A percentile compares a stretch with the other conserved stretches of the same genome.
Conservation (phyloP, 768 basidiomycete genomes). For the Chlorophyllum brunneum region DNA sequence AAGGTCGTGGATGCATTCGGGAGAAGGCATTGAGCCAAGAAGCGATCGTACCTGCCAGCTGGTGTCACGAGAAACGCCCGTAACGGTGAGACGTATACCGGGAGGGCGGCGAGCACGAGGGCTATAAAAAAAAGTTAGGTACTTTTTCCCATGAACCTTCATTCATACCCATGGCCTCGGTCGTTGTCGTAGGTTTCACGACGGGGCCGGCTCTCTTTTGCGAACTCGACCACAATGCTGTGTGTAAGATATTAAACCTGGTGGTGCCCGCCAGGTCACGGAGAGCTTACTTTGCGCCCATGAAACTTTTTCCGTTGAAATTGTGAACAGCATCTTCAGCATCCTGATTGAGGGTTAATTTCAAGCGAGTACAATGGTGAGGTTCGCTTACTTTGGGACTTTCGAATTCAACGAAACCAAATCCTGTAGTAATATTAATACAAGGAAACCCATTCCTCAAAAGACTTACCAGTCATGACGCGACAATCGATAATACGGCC, state of each 20-base stretch:
- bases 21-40: slow-evolving; percentile 15
- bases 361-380: neutral
- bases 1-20: slow-evolving; percentile 12
- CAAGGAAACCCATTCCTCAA: neutral
- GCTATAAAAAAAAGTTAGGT: slow-evolving; percentile 18
- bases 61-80: slow-evolving; percentile 88
- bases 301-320: slow-evolving; percentile 85
- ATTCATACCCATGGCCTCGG: slow-evolving; percentile 52
- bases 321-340: slow-evolving; percentile 90
- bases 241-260: neutral
- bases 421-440: slow-evolving; percentile 47
- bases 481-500: slow-evolving; percentile 87
- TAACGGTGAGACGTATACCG: slow-evolving; percentile 80
- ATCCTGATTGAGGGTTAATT: slow-evolving; percentile 49
- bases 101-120: slow-evolving; percentile 73
- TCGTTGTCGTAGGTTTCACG: slow-evolving; percentile 69
- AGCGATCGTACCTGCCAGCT: slow-evolving; percentile 92
- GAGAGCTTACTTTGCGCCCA: slow-evolving; percentile 72
- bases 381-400: slow-evolving; percentile 54
- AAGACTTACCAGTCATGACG: slow-evolving; percentile 82
- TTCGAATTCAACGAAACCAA: slow-evolving; percentile 97
- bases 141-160: neutral
- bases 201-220: slow-evolving; percentile 87
- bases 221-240: slow-evolving; percentile 95
- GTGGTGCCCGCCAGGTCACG: neutral